phyloP scores from a whole-genome alignment of 78 protist genomes.

The Dictyostelium citrinum region DNA sequence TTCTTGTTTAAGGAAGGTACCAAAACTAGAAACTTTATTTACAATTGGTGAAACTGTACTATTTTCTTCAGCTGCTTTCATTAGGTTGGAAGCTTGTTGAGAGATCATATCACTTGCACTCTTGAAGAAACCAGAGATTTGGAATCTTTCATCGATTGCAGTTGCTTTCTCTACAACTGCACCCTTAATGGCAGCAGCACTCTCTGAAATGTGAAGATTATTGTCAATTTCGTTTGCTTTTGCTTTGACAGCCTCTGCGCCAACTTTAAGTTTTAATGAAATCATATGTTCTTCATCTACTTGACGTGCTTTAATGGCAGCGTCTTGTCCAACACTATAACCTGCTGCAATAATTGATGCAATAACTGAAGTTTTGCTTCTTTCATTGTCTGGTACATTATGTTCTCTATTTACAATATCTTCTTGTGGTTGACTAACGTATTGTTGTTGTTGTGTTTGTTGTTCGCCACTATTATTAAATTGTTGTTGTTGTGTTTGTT shows the following conservation, averaged over 20 bases:
- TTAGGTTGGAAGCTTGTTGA: background rate
- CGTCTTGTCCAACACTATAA: slow-evolving; percentile 71
- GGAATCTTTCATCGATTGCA: slow-evolving; percentile 77
- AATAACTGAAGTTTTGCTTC: slow-evolving; percentile 69
- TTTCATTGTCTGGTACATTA: slow-evolving; percentile 58
- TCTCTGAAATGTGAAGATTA: slow-evolving; percentile 68
- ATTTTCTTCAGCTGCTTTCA: slow-evolving; percentile 36
- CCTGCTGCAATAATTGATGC: slow-evolving; percentile 84
- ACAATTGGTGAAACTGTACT: slow-evolving; percentile 34
- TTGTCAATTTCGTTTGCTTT: slow-evolving; percentile 74
- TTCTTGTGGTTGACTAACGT: background rate
- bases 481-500: slow-evolving; percentile 27
- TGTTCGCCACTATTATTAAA: background rate
- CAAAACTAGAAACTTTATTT: background rate
- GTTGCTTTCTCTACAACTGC: slow-evolving; percentile 63
- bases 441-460: background rate
- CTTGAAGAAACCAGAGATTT: slow-evolving; percentile 75
- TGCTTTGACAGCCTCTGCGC: slow-evolving; percentile 74
- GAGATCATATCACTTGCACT: slow-evolving; percentile 49
- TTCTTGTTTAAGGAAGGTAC: slow-evolving; percentile 28
- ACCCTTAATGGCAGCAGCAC: slow-evolving; percentile 59
- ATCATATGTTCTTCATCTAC: slow-evolving; percentile 76
- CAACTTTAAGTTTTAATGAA: slow-evolving; percentile 51
- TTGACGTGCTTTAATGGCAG: slow-evolving; percentile 55
- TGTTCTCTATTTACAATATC: slow-evolving; percentile 56